phyloP scores from a whole-genome alignment of 768 basidiomycete genomes.

The Solioccasus polychromus region DNA sequence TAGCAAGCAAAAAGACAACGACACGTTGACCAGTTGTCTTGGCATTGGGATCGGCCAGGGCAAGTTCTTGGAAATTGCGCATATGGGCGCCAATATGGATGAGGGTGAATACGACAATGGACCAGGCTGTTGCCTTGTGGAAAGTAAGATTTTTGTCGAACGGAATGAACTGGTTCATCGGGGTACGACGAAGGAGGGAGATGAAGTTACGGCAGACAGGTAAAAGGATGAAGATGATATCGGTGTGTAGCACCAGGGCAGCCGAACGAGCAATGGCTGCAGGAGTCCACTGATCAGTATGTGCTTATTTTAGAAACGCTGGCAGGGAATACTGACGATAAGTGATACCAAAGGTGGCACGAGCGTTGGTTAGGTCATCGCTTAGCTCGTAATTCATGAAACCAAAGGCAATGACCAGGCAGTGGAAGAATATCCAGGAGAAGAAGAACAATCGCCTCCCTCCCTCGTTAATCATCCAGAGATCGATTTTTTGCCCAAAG shows the following conservation, averaged over 20 bases:
- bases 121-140: conserved; percentile 90
- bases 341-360: conserved; percentile 69
- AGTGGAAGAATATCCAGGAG: conserved; percentile 77
- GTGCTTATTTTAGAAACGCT: not conserved
- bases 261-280: conserved; percentile 83
- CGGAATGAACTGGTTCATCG: conserved; percentile 82
- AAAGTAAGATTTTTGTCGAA: conserved; percentile 93
- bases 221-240: conserved; percentile 90
- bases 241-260: conserved; percentile 87
- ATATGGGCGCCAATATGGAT: conserved; percentile 85
- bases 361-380: conserved; percentile 70
- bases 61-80: conserved; percentile 76
- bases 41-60: conserved; percentile 51
- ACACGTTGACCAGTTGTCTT: conserved; percentile 53
- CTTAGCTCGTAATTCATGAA: conserved; percentile 74
- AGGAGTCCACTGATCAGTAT: not conserved
- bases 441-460: conserved; percentile 75
- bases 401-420: conserved; percentile 74
- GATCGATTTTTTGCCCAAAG: conserved; percentile 45
- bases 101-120: conserved; percentile 72
- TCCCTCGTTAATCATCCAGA: conserved; percentile 97
- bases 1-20: conserved; percentile 69
- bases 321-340: conserved; percentile 52
- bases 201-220: conserved; percentile 96
- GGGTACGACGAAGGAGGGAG: conserved; percentile 81